Conservation (phyloP, 108 stramenopile genomes). For the Cylindrotheca closterium region DNA sequence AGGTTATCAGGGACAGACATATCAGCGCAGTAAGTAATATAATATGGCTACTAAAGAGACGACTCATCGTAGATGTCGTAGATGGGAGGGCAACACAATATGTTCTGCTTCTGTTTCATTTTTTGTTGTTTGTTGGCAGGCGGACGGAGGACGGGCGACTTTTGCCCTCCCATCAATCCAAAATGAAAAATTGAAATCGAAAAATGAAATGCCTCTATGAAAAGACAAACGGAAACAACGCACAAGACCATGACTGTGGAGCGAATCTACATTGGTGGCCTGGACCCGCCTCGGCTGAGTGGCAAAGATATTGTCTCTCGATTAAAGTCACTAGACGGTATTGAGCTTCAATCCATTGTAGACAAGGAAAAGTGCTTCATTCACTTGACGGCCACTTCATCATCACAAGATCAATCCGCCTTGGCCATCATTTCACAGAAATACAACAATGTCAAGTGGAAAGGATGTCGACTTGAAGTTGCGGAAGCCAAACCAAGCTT, state of each 20-base stretch:
- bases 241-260: slow-evolving; percentile 40
- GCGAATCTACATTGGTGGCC: slow-evolving; percentile 82
- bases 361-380: slow-evolving; percentile 23
- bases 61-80: neutral
- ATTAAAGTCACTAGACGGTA: slow-evolving; percentile 21
- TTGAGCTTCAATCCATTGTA: slow-evolving; percentile 31
- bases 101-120: too few species aligned
- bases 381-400: slow-evolving; percentile 27
- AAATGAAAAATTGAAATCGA: too few species aligned
- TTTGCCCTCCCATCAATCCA: too few species aligned
- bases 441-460: slow-evolving; percentile 87
- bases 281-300: slow-evolving; percentile 64
- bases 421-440: slow-evolving; percentile 55
- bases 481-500: slow-evolving; percentile 72
- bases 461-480: slow-evolving; percentile 70
- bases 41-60: neutral
- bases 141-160: too few species aligned
- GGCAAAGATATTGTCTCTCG: slow-evolving; percentile 56
- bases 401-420: slow-evolving; percentile 19
- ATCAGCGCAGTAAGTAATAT: too few species aligned
- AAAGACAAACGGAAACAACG: neutral
- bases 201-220: neutral
- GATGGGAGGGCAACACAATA: too few species aligned
- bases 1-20: too few species aligned
- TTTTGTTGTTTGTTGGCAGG: too few species aligned